These are phyloP conservation scores for Dioscorea zingiberensis DNA, from an alignment of 106 monocot species.

Conservation along the genomic window DNA sequence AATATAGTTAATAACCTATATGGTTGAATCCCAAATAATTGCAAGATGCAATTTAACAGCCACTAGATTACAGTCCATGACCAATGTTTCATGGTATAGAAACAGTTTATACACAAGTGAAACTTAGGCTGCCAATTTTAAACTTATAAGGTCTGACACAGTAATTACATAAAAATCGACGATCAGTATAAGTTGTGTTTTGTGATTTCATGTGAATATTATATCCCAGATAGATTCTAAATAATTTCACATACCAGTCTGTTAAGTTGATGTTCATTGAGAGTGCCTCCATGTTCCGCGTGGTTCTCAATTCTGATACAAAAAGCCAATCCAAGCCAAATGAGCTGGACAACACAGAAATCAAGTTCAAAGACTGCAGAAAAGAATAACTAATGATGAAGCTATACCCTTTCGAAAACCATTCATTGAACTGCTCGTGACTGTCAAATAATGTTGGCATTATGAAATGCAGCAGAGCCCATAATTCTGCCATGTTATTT, in stretches of 20 bases:
- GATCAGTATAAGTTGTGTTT: too few relatives aligned
- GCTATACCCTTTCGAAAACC: constrained; percentile 97
- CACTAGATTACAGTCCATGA: not conserved
- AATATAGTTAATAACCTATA: too few relatives aligned
- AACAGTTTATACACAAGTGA: not conserved
- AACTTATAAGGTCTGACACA: too few relatives aligned
- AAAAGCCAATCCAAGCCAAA: constrained; percentile 5
- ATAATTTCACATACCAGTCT: constrained; percentile 57
- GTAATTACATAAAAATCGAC: too few relatives aligned
- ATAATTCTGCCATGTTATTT: constrained; percentile 98
- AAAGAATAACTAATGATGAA: constrained; percentile 9
- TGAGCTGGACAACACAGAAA: constrained; percentile 1
- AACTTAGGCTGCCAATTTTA: not conserved
- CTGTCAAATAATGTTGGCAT: constrained; percentile 99
- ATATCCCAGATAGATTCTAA: not conserved
- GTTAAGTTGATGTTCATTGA: constrained; percentile 97
- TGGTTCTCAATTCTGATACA: constrained; percentile 85
- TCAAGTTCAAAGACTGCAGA: not conserved
- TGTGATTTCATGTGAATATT: too few relatives aligned
- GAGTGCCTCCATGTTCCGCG: constrained; percentile 96
- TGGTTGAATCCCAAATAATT: not conserved
- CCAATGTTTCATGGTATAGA: not conserved
- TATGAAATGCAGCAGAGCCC: constrained; percentile 99
- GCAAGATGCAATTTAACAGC: not conserved
- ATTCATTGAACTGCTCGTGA: constrained; percentile 97